Evolutionary conservation across 176 grass and related monocot genomes (phyloP), one percentile per base, ranked within the genome.

Genomic region (Microstegium vimineum): DNA sequence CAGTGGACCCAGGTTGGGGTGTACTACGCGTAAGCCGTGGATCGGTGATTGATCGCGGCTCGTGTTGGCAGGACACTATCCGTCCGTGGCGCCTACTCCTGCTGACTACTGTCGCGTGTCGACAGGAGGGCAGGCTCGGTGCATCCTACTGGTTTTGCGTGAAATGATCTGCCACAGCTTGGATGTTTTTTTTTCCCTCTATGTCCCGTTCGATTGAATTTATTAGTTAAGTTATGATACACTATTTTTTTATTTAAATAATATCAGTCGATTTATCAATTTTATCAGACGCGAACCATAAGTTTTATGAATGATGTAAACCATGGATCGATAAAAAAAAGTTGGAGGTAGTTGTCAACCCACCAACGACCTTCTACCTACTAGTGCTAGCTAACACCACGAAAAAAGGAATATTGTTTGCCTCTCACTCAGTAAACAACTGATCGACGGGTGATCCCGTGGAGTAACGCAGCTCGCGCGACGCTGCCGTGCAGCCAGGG

Each of bases 371-470:
- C 80, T 52, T 62, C 14, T 22, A 46, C 11, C 47, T n/a, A 22
- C 51, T 56, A 23, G 7, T 0, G 47, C 51, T n/a, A 56, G 1
- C 54, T 25, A 68, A 12, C 62, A 60, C 28, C 69, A 22, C 2
- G 1, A 3, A 57, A 74, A n/a, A 65, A 76, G 45, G 32, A 45
- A 47, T 79, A 14, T 66, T 87, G 83, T 17, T 74, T 25, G 46
- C 22, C 68, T 37, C 0, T 40, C 34, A 84, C 10, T 18, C n/a
- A 2, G 13, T 78, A 66, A 62, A 67, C 46, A 8, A 36, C 13
- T 65, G n/a, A n/a, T n/a, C n/a, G n/a, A n/a, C n/a, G n/a, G n/a
- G n/a, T n/a, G n/a, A 36, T 15, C 42, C n/a, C n/a, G n/a, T 26
- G 18, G 74, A 66, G 74, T 80, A 78, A 34, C 52, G 62, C 49